Conservation (phyloP, 176 grass and related monocot species). For the Puccinellia tenuiflora region DNA sequence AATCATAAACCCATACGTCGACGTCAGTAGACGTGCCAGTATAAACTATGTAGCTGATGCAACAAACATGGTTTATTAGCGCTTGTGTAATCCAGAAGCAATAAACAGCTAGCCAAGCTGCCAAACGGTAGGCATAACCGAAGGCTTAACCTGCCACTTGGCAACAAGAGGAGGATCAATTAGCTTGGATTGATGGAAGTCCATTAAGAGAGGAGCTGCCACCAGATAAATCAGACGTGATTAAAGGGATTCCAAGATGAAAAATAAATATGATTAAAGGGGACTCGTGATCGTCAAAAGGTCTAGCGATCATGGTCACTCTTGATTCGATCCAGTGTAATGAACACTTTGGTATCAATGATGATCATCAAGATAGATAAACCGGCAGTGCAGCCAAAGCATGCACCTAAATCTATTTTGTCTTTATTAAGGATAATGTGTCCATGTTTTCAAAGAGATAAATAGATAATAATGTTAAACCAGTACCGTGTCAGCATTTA, state of each 20-base stretch:
- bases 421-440: neutral
- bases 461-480: neutral
- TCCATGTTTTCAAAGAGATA: neutral
- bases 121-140: conserved; percentile 26
- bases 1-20: neutral
- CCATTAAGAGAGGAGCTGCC: neutral
- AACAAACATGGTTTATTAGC: neutral
- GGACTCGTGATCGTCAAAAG: neutral
- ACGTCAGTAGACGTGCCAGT: neutral
- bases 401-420: neutral
- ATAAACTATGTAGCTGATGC: neutral
- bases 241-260: neutral
- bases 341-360: conserved; percentile 8
- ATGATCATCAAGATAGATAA: conserved; percentile 14
- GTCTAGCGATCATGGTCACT: neutral
- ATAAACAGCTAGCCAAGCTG: conserved; percentile 6
- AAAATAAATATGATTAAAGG: no score
- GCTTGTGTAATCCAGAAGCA: neutral
- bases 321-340: neutral
- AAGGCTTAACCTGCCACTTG: neutral
- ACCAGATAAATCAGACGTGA: conserved; percentile 4
- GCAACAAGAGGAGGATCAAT: conserved; percentile 7
- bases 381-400: neutral
- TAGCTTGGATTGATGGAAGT: neutral
- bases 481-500: neutral